Base-by-base conservation (phyloP, 129 eudicot species). In the Arctium lappa region DNA sequence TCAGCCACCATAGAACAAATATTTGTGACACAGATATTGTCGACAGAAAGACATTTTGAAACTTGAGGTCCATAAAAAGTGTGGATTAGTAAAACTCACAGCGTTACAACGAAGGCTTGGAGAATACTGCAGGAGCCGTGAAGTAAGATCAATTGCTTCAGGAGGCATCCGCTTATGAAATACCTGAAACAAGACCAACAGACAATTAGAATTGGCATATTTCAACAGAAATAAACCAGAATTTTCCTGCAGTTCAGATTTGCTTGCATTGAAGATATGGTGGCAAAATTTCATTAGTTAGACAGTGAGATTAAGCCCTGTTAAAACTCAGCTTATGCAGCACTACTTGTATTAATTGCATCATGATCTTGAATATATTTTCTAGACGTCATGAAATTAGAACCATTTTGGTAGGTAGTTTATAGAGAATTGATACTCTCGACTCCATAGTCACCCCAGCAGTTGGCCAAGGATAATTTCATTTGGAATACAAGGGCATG, bases 51-150 rank as follows among this genome's bases (percentile, higher is more conserved):
- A 77, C 37, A 74, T 9, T 44, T 22, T 66, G 71, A 62, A 68
- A 34, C 46, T 32, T 69, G 30, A 73, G 18, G 60, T 36, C 30
- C 16, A 27, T 73, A 42, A 4, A 50, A 70, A 31, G 65, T 4
- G 66, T 48, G 3, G 38, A 40, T 10, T 53, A 10, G 34, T 82
- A 62, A 46, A 86, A 85, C 92, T 84, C 80, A 89, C 90, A 60
- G 92, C 90, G 78, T 88, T 86, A 78, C 88, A 86, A 77, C 92
- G 92, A 84, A 89, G 89, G 74, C 88, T 86, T 53, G 92, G 92
- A 62, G 92, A 89, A 81, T 89, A 89, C 32, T 89, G 92, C 63
- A 89, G 88, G 71, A 86, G 92, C 3, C 92, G 83, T 27, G 92
- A 89, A 74, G 92, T 86, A 84, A 89, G 92, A 86, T 89, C 91